Percentiles rank a stretch among this genome's conserved stretches.
phyloP scores from a whole-genome alignment of 176 grass and related monocot genomes.

The Neostapfia colusana region DNA sequence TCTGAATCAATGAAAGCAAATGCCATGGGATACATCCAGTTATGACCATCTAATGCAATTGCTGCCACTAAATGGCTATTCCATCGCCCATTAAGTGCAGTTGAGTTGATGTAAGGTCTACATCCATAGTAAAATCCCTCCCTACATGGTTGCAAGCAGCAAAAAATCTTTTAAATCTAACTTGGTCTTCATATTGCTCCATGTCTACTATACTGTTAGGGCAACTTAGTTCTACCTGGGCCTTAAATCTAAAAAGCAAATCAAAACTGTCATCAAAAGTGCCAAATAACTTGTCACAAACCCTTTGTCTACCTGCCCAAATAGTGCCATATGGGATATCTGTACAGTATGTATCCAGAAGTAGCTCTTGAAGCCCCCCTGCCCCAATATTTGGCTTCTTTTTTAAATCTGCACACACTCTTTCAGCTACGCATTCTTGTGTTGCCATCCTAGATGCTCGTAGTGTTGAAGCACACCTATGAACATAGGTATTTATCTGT shows the following conservation, averaged over 20 bases:
- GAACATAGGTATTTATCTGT: neutral
- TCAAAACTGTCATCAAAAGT: neutral
- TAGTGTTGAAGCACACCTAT: neutral
- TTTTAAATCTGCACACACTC: neutral
- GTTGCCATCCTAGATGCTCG: neutral
- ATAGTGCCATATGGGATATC: neutral
- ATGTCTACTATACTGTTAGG: neutral
- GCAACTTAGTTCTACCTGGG: too few relatives aligned
- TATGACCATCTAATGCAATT: neutral
- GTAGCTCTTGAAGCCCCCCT: neutral
- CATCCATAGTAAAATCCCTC: neutral
- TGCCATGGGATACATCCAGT: neutral
- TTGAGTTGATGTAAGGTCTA: neutral
- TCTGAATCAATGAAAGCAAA: neutral
- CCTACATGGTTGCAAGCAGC: neutral
- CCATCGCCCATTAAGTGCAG: neutral
- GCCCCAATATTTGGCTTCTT: neutral
- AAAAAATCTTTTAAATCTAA: neutral
- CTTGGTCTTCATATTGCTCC: accelerated
- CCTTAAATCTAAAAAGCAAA: neutral
- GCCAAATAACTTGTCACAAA: neutral
- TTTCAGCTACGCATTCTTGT: neutral
- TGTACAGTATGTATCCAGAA: neutral
- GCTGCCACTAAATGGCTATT: neutral
- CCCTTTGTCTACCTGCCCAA: neutral